phyloP scores from a whole-genome alignment of 345 rosid genomes.

The Euclidium syriacum region DNA sequence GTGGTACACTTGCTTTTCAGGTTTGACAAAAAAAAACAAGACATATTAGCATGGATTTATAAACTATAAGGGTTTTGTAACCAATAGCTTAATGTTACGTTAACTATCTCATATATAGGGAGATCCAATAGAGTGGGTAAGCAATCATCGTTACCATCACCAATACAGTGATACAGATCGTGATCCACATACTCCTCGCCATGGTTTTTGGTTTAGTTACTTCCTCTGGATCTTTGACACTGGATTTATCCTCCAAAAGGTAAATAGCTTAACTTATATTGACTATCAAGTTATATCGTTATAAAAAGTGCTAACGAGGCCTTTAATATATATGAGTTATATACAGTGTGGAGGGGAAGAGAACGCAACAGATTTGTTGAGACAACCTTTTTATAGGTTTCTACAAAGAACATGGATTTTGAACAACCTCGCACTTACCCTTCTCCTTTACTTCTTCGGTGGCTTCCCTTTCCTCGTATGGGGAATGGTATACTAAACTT shows the following conservation, averaged over 20 bases:
- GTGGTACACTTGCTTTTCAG: slow-evolving; percentile 20
- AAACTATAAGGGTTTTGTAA: too few species aligned
- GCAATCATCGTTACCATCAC: slow-evolving; percentile 21
- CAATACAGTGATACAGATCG: slow-evolving; percentile 2
- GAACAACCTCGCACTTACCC: slow-evolving; percentile 54
- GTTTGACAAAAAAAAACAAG: background rate
- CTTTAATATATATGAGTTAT: background rate
- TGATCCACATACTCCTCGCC: slow-evolving; percentile 17
- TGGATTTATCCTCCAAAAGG: slow-evolving; percentile 1
- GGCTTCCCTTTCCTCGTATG: slow-evolving; percentile 66
- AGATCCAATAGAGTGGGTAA: slow-evolving; percentile 25
- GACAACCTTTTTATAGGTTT: slow-evolving; percentile 56
- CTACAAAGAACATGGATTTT: slow-evolving; percentile 44
- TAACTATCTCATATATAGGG: background rate
- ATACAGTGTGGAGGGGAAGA: slow-evolving; percentile 53
- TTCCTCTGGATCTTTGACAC: slow-evolving; percentile 7
- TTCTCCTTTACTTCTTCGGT: slow-evolving; percentile 47
- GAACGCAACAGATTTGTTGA: slow-evolving; percentile 67
- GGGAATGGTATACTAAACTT: slow-evolving; percentile 81
- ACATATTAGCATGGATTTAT: background rate
- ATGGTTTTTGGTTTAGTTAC: slow-evolving; percentile 25
- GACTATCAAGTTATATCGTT: too few species aligned
- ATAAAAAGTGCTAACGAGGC: too few species aligned
- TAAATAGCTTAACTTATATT: too few species aligned
- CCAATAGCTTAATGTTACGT: background rate